Percentiles rank a stretch among this genome's conserved stretches.
Conservation (phyloP, 495 filamentous ascomycete genomes). For the Annulohypoxylon moriforme region DNA sequence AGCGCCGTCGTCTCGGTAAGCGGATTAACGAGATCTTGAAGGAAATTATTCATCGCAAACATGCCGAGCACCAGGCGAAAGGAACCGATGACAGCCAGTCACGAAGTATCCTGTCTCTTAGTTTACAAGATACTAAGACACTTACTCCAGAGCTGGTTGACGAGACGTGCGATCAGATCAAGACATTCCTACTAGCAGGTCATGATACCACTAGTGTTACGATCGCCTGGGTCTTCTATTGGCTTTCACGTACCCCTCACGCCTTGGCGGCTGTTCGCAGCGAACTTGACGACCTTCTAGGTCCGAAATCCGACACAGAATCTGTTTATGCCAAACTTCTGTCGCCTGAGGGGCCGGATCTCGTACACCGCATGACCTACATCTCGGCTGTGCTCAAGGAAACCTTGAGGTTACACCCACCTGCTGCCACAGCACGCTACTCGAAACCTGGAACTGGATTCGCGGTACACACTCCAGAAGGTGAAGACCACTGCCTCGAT, state of each 20-base stretch:
- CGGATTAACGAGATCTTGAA: slow-evolving; percentile 12
- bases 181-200: slow-evolving; percentile 62
- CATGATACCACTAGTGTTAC: slow-evolving; percentile 60
- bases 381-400: background rate
- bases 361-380: slow-evolving; percentile 43
- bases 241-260: slow-evolving; percentile 58
- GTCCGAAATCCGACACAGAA: slow-evolving; percentile 38
- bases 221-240: slow-evolving; percentile 54
- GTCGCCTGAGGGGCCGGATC: slow-evolving; percentile 52
- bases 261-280: slow-evolving; percentile 51
- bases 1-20: slow-evolving; percentile 11
- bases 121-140: slow-evolving; percentile 43
- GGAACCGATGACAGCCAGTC: background rate
- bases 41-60: slow-evolving; percentile 12
- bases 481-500: background rate
- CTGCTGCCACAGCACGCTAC: background rate
- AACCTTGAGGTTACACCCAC: background rate
- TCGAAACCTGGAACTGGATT: background rate
- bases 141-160: slow-evolving; percentile 40
- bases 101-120: slow-evolving; percentile 51
- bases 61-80: background rate
- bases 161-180: slow-evolving; percentile 50
- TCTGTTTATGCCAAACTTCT: slow-evolving; percentile 37
- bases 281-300: slow-evolving; percentile 61
- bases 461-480: background rate